Evolutionary conservation across 2,329 filamentous ascomycete genomes (phyloP).

Genomic region (Aspergillus tamarii): DNA sequence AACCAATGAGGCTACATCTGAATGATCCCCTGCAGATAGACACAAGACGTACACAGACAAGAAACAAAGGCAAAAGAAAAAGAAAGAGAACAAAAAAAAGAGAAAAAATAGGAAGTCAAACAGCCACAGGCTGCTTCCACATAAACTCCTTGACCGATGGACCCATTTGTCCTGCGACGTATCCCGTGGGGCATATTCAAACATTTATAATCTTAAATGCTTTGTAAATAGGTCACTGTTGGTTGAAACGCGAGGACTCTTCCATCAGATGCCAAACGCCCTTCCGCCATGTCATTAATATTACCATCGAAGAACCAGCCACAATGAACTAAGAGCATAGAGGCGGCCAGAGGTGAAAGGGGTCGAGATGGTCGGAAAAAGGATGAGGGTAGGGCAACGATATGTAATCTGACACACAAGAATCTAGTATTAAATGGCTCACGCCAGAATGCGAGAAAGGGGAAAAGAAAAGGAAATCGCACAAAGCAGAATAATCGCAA

Average conservation of each 20-base stretch:
- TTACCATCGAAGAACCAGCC: constrained; percentile 14
- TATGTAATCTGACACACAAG: constrained; percentile 27
- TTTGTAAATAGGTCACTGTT: constrained; percentile 4
- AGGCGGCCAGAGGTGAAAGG: background rate
- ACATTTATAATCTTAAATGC: constrained; percentile 14
- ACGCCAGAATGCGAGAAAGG: constrained; percentile 24
- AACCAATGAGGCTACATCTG: constrained; percentile 4
- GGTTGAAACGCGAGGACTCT: constrained; percentile 15
- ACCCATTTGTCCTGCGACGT: constrained; percentile 15
- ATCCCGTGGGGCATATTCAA: constrained; percentile 19
- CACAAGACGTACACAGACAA: background rate
- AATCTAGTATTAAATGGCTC: constrained; percentile 33
- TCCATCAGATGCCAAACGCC: constrained; percentile 20
- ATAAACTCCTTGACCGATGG: constrained; percentile 24
- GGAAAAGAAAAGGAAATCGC: constrained; percentile 20
- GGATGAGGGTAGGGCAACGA: constrained; percentile 18
- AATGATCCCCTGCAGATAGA: constrained; percentile 4
- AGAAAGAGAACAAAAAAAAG: constrained; percentile 7
- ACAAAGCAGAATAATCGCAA: constrained; percentile 27
- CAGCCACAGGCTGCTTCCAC: constrained; percentile 20
- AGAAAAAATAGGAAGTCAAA: constrained; percentile 9
- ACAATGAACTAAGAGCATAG: constrained; percentile 10
- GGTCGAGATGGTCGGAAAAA: constrained; percentile 11
- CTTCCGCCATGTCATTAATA: constrained; percentile 21
- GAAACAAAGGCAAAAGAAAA: constrained; percentile 4